Evolutionary conservation across 257 asterid species (phyloP), one percentile per base, ranked within the genome.

Genomic region (Lycium barbarum): DNA sequence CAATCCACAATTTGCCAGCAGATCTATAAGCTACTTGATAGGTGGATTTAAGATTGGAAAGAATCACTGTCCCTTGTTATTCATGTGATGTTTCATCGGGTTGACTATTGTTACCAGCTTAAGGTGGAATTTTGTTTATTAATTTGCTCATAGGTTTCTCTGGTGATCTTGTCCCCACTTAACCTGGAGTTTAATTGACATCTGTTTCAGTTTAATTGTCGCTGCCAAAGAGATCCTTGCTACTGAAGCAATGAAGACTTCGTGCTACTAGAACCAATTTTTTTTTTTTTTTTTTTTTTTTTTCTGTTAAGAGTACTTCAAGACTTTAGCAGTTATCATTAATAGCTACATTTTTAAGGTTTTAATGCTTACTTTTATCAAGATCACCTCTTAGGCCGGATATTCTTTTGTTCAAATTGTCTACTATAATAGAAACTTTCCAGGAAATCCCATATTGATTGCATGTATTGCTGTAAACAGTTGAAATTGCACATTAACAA

Each of bases 401-500:
- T 38, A 17, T 38, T 0, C 1, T 70, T 55, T 71, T 9, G 51
- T 40, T 71, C 55, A 40, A 70, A 9, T 38, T 38, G 4, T 40
- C 8, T 40, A 38, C 7, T 6, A 33, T 8, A 71, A 18, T 71
- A 38, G 79, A 17, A 71, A 71, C 55, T 4, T 71, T 71, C 55
- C 7, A 2, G 17, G 15, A 71, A 40, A 3, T 71, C 26, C 61
- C 43, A 49, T 59, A 20, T 22, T 74, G 45, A 49, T 74, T 1
- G 7, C 62, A 49, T 22, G 4, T 20, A 49, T 0, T 49, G n/a
- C 20, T 74, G 81, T 49, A 20, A 6, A 74, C 49, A 5, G 62
- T 74, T 74, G 59, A 45, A 73, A 45, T 47, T 73, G 80, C 59
- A 45, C 59, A 73, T 10, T 9, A 72, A n/a, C 10, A n/a, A 43